Conservation (phyloP, 2,329 filamentous ascomycete species). For the Ascomycota sp. region DNA sequence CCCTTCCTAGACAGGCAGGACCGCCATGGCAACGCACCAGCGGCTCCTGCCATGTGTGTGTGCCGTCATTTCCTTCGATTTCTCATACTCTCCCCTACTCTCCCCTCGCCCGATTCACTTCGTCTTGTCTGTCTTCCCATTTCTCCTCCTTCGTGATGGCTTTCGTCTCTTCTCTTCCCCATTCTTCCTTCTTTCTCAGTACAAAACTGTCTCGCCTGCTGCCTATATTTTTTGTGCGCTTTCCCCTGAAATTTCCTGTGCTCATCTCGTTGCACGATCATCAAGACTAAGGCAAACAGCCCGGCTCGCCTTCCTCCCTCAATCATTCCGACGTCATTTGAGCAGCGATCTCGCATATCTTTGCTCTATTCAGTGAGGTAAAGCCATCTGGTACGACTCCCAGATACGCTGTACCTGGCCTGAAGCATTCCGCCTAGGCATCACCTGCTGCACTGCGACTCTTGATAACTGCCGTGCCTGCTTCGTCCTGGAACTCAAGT, state of each 20-base stretch:
- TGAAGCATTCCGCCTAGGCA: too few species aligned
- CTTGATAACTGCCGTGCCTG: too few species aligned
- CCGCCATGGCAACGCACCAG: too few species aligned
- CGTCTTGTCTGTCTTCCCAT: not conserved
- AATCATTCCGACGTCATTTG: not conserved
- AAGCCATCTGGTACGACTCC: not conserved
- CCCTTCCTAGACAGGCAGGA: too few species aligned
- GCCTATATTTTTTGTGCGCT: not conserved
- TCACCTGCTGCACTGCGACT: too few species aligned
- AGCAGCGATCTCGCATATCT: not conserved
- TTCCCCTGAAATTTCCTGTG: too few species aligned
- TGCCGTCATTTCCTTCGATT: not conserved
- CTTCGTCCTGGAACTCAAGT: too few species aligned
- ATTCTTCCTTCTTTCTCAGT: not conserved
- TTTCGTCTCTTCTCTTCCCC: not conserved
- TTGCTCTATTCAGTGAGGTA: not conserved
- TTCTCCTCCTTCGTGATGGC: not conserved
- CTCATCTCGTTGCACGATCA: too few species aligned
- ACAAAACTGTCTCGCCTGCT: not conserved
- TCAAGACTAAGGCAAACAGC: too few species aligned
- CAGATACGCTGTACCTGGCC: too few species aligned
- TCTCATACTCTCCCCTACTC: not conserved
- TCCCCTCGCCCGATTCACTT: not conserved
- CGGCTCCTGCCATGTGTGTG: too few species aligned
- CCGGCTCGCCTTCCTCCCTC: not conserved